phyloP scores from a whole-genome alignment of 495 filamentous ascomycete genomes.

The Neurospora cerealis region DNA sequence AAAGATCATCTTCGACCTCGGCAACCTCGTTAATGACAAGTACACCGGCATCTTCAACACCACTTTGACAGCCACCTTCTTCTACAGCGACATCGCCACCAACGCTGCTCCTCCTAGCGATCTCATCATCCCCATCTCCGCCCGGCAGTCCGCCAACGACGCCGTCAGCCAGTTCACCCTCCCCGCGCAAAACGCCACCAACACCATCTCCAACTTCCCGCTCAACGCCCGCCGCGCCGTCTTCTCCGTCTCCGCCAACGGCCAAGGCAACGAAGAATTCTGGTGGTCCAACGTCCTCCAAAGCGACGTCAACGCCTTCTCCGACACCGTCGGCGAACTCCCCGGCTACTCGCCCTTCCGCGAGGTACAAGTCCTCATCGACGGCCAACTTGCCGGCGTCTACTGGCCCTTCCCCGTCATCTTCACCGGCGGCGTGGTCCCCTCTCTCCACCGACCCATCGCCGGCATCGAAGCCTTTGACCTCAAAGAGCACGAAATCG shows the following conservation, averaged over 20 bases:
- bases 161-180: slow-evolving; percentile 58
- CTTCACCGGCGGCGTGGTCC: slow-evolving; percentile 80
- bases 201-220: slow-evolving; percentile 46
- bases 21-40: slow-evolving; percentile 60
- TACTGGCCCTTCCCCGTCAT: slow-evolving; percentile 81
- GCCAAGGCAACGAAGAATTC: slow-evolving; percentile 74
- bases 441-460: slow-evolving; percentile 74
- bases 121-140: slow-evolving; percentile 69
- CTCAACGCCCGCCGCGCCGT: slow-evolving; percentile 57
- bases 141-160: slow-evolving; percentile 39
- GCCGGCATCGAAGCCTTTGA: slow-evolving; percentile 82
- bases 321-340: slow-evolving; percentile 41
- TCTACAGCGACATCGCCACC: slow-evolving; percentile 33
- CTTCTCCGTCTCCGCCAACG: slow-evolving; percentile 66
- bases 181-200: slow-evolving; percentile 53
- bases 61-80: slow-evolving; percentile 73
- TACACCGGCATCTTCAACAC: slow-evolving; percentile 77
- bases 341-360: slow-evolving; percentile 59
- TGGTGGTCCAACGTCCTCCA: slow-evolving; percentile 82
- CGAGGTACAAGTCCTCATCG: slow-evolving; percentile 73
- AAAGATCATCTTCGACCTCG: slow-evolving; percentile 76
- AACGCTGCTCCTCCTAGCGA: slow-evolving; percentile 45
- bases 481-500: slow-evolving; percentile 70
- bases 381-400: slow-evolving; percentile 66
- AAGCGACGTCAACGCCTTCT: slow-evolving; percentile 53